phyloP scores from a whole-genome alignment of 495 filamentous ascomycete species.

The Xylaria castorea region DNA sequence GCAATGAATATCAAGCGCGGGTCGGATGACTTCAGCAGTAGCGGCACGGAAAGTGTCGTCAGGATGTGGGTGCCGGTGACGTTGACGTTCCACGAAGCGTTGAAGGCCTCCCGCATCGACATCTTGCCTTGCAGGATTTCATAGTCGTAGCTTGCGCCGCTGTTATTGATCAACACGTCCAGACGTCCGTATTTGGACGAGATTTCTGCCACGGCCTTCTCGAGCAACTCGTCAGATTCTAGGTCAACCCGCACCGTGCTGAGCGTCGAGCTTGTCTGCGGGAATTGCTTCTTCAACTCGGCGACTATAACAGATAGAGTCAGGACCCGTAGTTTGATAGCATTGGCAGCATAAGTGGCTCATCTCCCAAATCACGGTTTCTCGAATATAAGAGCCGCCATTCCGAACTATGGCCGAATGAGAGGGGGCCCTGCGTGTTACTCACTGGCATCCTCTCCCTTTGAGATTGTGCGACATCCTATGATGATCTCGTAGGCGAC shows the following conservation, averaged over 20 bases:
- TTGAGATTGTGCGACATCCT: slow-evolving; percentile 51
- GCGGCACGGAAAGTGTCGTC: slow-evolving; percentile 52
- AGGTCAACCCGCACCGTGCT: slow-evolving; percentile 57
- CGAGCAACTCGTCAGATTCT: slow-evolving; percentile 59
- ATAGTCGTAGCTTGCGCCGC: slow-evolving; percentile 49
- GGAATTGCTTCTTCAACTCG: slow-evolving; percentile 43
- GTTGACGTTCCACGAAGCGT: slow-evolving; percentile 59
- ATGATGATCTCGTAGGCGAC: slow-evolving; percentile 57
- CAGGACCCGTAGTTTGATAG: background rate
- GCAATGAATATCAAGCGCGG: slow-evolving; percentile 60
- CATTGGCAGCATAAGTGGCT: background rate
- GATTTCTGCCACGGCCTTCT: slow-evolving; percentile 46
- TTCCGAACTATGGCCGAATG: background rate
- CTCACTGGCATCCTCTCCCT: slow-evolving; percentile 52
- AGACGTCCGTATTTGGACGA: slow-evolving; percentile 48
- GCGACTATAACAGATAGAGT: slow-evolving; percentile 25
- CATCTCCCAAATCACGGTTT: background rate
- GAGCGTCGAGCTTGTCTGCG: slow-evolving; percentile 45
- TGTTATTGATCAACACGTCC: slow-evolving; percentile 63
- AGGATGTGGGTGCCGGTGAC: slow-evolving; percentile 56
- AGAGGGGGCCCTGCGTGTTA: background rate
- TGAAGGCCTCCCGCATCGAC: slow-evolving; percentile 51
- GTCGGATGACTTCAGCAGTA: slow-evolving; percentile 52
- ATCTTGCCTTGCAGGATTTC: slow-evolving; percentile 35
- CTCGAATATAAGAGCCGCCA: background rate